Conservation (phyloP, 345 rosid species). For the Brassica nigra region DNA sequence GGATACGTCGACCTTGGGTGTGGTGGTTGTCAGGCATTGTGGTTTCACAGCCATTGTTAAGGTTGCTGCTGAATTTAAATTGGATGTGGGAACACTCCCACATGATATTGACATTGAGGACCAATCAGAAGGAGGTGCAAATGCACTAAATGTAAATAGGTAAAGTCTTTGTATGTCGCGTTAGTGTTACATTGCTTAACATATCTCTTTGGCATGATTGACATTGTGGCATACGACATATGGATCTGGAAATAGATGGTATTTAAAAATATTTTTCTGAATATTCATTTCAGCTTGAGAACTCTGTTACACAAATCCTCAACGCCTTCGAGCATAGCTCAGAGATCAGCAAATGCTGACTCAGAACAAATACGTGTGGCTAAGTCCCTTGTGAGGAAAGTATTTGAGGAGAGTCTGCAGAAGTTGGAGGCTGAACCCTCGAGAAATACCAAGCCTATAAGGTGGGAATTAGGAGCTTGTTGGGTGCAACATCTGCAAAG, state of each 20-base stretch:
- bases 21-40: slow-evolving; percentile 86
- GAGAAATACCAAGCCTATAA: slow-evolving; percentile 56
- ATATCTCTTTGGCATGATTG: slow-evolving; percentile 18
- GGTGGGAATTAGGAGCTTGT: slow-evolving; percentile 97
- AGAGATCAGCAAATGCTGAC: slow-evolving; percentile 63
- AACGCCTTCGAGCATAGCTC: slow-evolving; percentile 53
- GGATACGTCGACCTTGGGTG: slow-evolving; percentile 94
- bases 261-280: slow-evolving; percentile 22
- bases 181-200: slow-evolving; percentile 32
- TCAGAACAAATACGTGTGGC: slow-evolving; percentile 59
- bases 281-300: slow-evolving; percentile 72
- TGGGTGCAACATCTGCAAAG: slow-evolving; percentile 97
- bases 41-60: slow-evolving; percentile 79
- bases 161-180: slow-evolving; percentile 28
- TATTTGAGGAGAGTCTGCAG: slow-evolving; percentile 70
- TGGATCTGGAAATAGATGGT: slow-evolving; percentile 13
- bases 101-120: slow-evolving; percentile 79
- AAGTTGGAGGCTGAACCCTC: slow-evolving; percentile 64
- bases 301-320: slow-evolving; percentile 72
- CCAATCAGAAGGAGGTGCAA: slow-evolving; percentile 94
- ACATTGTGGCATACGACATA: slow-evolving; percentile 16
- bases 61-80: slow-evolving; percentile 60
- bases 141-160: slow-evolving; percentile 90
- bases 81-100: slow-evolving; percentile 52
- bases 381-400: slow-evolving; percentile 68